Base-by-base conservation (phyloP, 352 stramenopile species). In the Pythium brachiatum region DNA sequence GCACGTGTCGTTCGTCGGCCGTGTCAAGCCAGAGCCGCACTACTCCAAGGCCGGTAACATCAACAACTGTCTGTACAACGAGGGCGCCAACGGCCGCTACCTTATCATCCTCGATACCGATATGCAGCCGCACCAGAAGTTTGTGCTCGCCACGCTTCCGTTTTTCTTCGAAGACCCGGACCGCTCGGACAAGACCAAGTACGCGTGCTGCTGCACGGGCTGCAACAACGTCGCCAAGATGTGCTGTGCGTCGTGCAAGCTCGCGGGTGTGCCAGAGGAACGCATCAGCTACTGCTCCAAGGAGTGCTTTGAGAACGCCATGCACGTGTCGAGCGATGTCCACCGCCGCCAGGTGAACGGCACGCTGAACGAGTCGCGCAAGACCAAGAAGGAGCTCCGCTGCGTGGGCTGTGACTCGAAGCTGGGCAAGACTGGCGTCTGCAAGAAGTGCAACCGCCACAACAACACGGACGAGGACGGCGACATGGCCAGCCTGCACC, bases 21-120 rank as follows among this genome's bases (percentile, higher is more conserved):
- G 83, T 73, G 79, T 92, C 21, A 92, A 92, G 76, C 81, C 83
- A 2, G 76, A 89, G 29, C 78, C 74, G 4, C 83, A 95, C 72
- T 91, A 93, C 72, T 90, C 86, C 13, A 95, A 95, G 76, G 86
- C 86, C 18, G 86, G 86, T 27, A 95, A 95, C 74, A 91, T 95
- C 71, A 95, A 95, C 77, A 95, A 95, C 63, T 76, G 68, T 16
- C 70, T 92, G 50, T 91, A 92, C 76, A 92, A 95, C 64, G 86
- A 95, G 62, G 83, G 83, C 21, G 79, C 83, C 16, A 92, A 79
- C 54, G 83, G 86, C 21, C 79, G 81, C 38, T 92, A 93, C 71
- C 54, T 91, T 7, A 76, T 95, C 25, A 92, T 95, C 52, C 60
- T 93, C 3, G 83, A 95, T 70, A 90, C 78, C 18, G 86, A 93